Conservation (phyloP, 306 rosid species). For the Vicia faba region DNA sequence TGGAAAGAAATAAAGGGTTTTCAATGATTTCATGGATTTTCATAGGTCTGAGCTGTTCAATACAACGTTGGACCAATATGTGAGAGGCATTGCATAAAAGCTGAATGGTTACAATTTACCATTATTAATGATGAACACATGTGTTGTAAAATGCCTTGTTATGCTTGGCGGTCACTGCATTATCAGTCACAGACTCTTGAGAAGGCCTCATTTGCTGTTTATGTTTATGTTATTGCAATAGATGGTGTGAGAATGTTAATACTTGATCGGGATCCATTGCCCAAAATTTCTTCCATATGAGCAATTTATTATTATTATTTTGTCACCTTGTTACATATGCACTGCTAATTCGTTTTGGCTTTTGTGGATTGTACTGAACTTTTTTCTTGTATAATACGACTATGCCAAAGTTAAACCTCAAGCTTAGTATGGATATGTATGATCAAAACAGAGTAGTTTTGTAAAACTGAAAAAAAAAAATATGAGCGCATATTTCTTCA, state of each 20-base stretch:
- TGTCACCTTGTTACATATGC: not conserved
- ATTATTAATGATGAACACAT: conserved; percentile 10
- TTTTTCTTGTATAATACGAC: not conserved
- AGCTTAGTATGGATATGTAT: not conserved
- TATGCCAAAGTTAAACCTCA: not conserved
- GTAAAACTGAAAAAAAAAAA: not conserved
- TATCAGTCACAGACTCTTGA: not conserved
- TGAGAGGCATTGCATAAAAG: conserved; percentile 77
- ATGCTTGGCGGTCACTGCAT: conserved; percentile 14
- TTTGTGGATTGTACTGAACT: not conserved
- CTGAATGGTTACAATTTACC: conserved; percentile 20
- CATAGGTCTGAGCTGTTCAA: conserved; percentile 84
- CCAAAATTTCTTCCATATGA: conserved; percentile 11
- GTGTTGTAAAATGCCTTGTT: conserved; percentile 16
- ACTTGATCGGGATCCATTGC: not conserved
- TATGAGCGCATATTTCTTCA: too few species aligned
- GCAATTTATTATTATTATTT: not conserved
- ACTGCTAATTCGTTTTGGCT: conserved; percentile 9
- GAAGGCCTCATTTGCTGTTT: not conserved
- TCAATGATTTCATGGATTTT: conserved; percentile 25
- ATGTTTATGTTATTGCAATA: conserved; percentile 7
- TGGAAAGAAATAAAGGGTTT: not conserved
- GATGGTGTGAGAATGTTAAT: conserved; percentile 24
- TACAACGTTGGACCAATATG: conserved; percentile 88
- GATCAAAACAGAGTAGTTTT: not conserved